Conservation (phyloP, 352 stramenopile species). For the Globisporangium splendens region DNA sequence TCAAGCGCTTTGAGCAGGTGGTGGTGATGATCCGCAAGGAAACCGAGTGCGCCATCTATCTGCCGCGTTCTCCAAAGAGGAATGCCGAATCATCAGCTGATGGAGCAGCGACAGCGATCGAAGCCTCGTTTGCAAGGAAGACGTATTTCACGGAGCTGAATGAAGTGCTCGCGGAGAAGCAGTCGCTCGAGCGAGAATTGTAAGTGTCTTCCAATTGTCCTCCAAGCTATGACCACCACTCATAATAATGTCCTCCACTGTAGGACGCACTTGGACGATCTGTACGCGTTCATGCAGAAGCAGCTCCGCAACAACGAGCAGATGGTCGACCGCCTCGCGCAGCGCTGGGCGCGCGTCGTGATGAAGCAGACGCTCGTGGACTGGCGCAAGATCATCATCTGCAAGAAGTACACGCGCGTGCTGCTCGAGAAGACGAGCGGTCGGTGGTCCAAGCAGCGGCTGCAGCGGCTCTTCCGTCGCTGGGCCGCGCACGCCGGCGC, state of each 20-base stretch:
- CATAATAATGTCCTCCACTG: neutral
- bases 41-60: slow-evolving; percentile 39
- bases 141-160: slow-evolving; percentile 61
- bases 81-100: neutral
- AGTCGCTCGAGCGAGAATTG: slow-evolving; percentile 30
- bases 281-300: slow-evolving; percentile 50
- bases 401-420: slow-evolving; percentile 71
- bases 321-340: slow-evolving; percentile 57
- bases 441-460: slow-evolving; percentile 47
- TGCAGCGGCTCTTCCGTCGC: slow-evolving; percentile 36
- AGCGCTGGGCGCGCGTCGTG: slow-evolving; percentile 43
- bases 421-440: slow-evolving; percentile 54
- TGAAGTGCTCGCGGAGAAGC: slow-evolving; percentile 33
- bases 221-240: too few species aligned
- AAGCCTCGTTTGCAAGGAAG: slow-evolving; percentile 24
- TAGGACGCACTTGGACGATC: slow-evolving; percentile 30
- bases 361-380: slow-evolving; percentile 57
- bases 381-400: slow-evolving; percentile 70
- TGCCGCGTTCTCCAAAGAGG: slow-evolving; percentile 15
- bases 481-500: slow-evolving; percentile 39
- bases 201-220: slow-evolving; percentile 18
- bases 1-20: slow-evolving; percentile 43
- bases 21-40: slow-evolving; percentile 30
- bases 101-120: slow-evolving; percentile 3
- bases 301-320: slow-evolving; percentile 59